Evolutionary conservation across 2,329 filamentous ascomycete species (phyloP), one percentile per base, ranked within the genome.

Genomic region (Aspergillus quadrilineatus): DNA sequence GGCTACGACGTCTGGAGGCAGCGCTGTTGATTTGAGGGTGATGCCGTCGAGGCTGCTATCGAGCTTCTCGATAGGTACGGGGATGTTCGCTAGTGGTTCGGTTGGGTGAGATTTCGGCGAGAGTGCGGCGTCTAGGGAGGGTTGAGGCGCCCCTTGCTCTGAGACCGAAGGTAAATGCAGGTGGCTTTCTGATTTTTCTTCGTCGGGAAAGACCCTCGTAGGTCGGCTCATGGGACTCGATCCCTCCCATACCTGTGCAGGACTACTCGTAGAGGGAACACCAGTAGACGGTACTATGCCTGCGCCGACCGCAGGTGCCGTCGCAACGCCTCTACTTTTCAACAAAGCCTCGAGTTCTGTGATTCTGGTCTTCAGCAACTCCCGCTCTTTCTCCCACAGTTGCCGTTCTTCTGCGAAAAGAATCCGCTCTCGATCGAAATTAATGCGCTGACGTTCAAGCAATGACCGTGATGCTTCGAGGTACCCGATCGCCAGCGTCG

Each of bases 1-100:
- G 41, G 74, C 75, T 15, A 76, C 70, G 15, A 79, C 69, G 52
- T 72, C 73, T 4, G 75, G 76, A 28, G 72, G 74, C 39, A 79
- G 63, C 4, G 71, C 76, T 17, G 75, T 74, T 3, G 76, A 78
- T 55, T 78, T 79, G 49, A 79, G 68, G 5, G 73, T 79, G 55
- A 79, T 79, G 5, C 77, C 77, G 57, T 79, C 77, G 1, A 79
- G 67, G 30, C 67, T 72, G 50, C 72, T 77, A 60, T 79, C 77
- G 36, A 79, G 67, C 60, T 75, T 73, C 61, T 78, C 75, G 55
- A 79, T 76, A 3, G 76, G 77, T 50, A 79, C 73, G 2, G 76
- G 70, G 7, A 77, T 66, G 34, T 73, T 64, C 10, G 63, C 53
- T 9, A 65, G 57, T 7, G 64, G 64, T 49, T 76, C 75, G 30